Conservation (phyloP, 345 rosid genomes). For the Arabis alpina region DNA sequence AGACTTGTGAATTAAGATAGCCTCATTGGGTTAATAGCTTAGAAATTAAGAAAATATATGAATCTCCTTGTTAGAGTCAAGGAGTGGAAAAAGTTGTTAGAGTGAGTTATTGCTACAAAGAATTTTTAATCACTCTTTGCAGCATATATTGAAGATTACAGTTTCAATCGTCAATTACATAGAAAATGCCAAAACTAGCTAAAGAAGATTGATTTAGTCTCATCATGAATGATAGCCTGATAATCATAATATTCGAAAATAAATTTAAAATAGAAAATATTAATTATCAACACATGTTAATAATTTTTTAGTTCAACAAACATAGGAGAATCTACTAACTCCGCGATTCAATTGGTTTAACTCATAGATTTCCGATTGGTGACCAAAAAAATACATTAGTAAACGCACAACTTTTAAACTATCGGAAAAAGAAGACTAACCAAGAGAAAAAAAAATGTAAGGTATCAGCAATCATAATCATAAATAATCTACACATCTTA, state of each 20-base stretch:
- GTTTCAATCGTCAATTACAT: constrained; percentile 2
- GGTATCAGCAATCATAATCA: neutral
- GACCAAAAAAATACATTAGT: neutral
- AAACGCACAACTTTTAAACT: neutral
- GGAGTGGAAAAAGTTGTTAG: constrained; percentile 20
- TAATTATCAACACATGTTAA: neutral
- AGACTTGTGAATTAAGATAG: constrained; percentile 2
- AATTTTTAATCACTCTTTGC: constrained; percentile 25
- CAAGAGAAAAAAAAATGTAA: neutral
- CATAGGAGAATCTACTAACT: neutral
- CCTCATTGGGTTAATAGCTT: constrained; percentile 7
- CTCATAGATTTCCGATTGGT: neutral
- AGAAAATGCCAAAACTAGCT: constrained; percentile 25
- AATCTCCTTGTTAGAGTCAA: constrained; percentile 23
- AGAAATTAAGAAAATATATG: constrained; percentile 2
- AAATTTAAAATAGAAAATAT: neutral
- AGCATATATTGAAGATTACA: constrained; percentile 31
- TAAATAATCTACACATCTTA: constrained; percentile 8
- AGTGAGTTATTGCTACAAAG: constrained; percentile 27
- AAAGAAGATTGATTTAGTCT: constrained; percentile 15
- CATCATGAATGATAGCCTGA: neutral
- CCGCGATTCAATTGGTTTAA: neutral
- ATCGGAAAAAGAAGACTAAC: too few relatives aligned
- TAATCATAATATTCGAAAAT: neutral
- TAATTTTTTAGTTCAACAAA: neutral